Base-by-base conservation (phyloP, 164 flowering plant genomes). In the Vitis labrusca region DNA sequence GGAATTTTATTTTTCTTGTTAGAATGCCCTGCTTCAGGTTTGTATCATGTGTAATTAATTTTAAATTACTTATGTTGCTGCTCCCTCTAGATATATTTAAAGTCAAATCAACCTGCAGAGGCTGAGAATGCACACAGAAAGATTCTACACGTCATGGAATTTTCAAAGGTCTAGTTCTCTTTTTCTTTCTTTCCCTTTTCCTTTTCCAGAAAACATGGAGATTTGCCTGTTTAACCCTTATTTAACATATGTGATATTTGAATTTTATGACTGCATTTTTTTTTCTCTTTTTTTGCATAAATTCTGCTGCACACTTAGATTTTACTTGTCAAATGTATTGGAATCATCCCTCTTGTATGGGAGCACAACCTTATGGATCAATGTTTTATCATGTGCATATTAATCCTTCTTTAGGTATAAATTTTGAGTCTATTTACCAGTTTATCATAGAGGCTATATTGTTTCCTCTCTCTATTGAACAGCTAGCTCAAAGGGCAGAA, bases 111-210 rank as follows among this genome's bases (percentile, higher is more conserved):
- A 65, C 80, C 77, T 61, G 50, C 64, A 56, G 97, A 91, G 71
- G 94, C 93, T 67, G 96, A 88, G 77, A 88, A 71, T 68, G 68
- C 87, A 52, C 92, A 87, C 69, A 90, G 96, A 74, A 95, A 88
- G 83, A 82, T 92, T 66, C 77, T 91, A 70, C 91, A 89, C 63
- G 73, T 80, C 17, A 65, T 84, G 86, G 97, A 95, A 81, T 67
- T 88, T 72, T 82, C 85, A 50, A 90, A 89, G 95, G 96, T 93
- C 60, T 57, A 47, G 55, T 1, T 4, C 50, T 19, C 63, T 50
- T 9, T 27, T 63, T 61, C 8, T 13, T 12, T 27, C 0, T 64
- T 64, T 64, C 27, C 5, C 50, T 65, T 52, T 27, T 51, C 58
- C 7, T 37, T 37, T 37, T 37, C 7, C 44, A 37, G 44, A 37